Evolutionary conservation across 495 filamentous ascomycete genomes (phyloP), one percentile per base, ranked within the genome.

Genomic region (Viridothelium virens): DNA sequence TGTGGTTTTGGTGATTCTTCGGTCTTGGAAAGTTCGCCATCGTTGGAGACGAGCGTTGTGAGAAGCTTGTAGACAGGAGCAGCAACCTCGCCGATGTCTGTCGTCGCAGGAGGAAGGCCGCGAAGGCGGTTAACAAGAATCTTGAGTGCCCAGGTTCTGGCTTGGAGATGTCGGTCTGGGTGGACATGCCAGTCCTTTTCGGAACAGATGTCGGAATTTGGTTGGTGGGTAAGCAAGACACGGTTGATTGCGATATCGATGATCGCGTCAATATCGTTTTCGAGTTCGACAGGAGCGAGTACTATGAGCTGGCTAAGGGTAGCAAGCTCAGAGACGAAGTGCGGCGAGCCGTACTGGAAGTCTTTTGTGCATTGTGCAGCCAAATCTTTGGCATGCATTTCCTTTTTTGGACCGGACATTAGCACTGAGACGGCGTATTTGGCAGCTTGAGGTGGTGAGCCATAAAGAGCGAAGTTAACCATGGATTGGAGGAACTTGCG

Each of bases 391-490:
- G 91, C 90, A 66, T 91, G 89, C 84, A 92, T 86, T 68, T 94
- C 91, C 71, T 90, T 93, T 44, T 87, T 85, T 41, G 94, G 89
- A 37, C 89, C 83, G 14, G 86, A 86, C 79, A 96, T 87, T 63
- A 97, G 79, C 71, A 97, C 90, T 36, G 90, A 90, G 44, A 97
- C 87, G 0, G 94, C 95, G 77, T 97, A 88, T 75, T 97, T 99
- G 9, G 92, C 91, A 16, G 90, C 90, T 69, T 86, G 86, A 12
- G 91, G 83, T 2, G 94, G 93, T 38, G 82, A 81, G 48, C 94
- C 93, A 72, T 90, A 86, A 31, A 91, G 80, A 2, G 92, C 89
- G 73, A 90, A 97, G 67, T 81, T 86, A 50, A 87, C 82, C 71
- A 97, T 80, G 18, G 91, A 87, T 69, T 93, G 87, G 34, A 85